Conservation (phyloP, 75 land plant genomes). For the Chamaecyparis obtusa region DNA sequence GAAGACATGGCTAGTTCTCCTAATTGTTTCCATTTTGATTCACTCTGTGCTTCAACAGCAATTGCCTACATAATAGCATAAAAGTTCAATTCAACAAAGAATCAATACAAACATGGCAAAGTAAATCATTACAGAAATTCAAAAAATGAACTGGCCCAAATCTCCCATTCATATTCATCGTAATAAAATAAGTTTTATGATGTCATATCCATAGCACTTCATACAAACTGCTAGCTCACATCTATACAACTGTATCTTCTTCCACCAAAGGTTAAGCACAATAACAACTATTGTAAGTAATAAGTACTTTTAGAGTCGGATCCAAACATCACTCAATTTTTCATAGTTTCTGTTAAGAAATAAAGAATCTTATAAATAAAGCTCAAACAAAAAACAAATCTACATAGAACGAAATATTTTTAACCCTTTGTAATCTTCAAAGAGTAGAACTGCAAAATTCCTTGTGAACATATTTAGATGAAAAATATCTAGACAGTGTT, state of each 20-base stretch:
- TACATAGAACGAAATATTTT: neutral
- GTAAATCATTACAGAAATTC: neutral
- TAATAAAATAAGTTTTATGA: neutral
- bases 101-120: constrained; percentile 4
- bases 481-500: constrained; percentile 24
- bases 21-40: constrained; percentile 97
- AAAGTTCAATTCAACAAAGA: neutral
- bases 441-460: constrained; percentile 25
- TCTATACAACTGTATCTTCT: neutral
- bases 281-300: neutral
- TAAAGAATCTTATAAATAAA: neutral
- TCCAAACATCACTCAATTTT: neutral
- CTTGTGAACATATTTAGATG: constrained; percentile 91
- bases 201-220: neutral
- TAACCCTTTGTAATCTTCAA: neutral
- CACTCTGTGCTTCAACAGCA: constrained; percentile 86
- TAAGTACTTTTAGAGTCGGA: neutral
- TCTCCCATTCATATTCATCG: neutral
- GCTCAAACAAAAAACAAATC: neutral
- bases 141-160: neutral
- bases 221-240: neutral
- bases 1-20: constrained; percentile 97
- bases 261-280: neutral
- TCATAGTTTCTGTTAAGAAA: neutral
- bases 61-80: constrained; percentile 58